These are phyloP conservation scores for Solanum chiquidenum DNA, from an alignment of 257 asterid species.

Conservation along the genomic window DNA sequence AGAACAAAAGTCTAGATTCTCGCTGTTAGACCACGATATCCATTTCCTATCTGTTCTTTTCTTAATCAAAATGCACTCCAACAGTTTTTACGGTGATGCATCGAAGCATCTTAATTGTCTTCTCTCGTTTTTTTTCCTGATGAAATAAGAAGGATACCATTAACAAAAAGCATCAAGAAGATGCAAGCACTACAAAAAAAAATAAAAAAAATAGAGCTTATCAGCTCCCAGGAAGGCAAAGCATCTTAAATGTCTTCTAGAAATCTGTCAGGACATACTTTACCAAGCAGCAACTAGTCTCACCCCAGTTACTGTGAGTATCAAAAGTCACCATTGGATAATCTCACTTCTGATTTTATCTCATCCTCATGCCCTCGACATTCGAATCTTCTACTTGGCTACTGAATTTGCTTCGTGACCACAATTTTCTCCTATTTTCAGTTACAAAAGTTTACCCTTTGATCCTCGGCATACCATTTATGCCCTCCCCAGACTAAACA, in stretches of 20 bases:
- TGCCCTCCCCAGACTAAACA: not conserved
- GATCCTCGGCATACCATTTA: not conserved
- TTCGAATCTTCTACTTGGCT: not conserved
- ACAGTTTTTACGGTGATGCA: not conserved
- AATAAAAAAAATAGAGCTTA: not conserved
- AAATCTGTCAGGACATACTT: not conserved
- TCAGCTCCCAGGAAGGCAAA: not conserved
- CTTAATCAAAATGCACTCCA: not conserved
- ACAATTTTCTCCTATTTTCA: not conserved
- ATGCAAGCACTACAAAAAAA: not conserved
- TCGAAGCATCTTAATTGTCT: not conserved
- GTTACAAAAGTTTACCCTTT: not conserved
- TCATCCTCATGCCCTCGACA: not conserved
- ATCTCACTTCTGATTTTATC: not conserved
- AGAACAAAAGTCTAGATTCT: not conserved
- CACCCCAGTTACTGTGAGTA: not conserved
- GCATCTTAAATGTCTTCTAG: not conserved
- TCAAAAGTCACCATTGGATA: not conserved
- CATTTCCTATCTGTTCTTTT: not conserved
- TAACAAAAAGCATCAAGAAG: not conserved
- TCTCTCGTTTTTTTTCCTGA: not conserved
- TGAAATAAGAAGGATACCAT: not conserved
- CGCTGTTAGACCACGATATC: not conserved
- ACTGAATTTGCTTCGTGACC: not conserved
- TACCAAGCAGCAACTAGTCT: not conserved